Evolutionary conservation across 345 rosid species (phyloP), one percentile per base, ranked within the genome.

Genomic region (Bretschneidera sinensis): DNA sequence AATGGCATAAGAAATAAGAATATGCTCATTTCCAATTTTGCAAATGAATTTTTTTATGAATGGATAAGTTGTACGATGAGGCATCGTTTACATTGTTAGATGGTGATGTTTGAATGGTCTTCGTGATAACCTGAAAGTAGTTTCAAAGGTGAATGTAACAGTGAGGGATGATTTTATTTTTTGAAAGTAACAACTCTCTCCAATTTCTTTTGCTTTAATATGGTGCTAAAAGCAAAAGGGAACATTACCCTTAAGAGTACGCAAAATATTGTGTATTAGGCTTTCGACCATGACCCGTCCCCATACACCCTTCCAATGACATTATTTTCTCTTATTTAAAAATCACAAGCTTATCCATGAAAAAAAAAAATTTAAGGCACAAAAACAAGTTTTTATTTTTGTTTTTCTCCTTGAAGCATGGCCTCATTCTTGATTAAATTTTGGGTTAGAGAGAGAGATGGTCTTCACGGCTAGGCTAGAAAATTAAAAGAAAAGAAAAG

Each of bases 131-230:
- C 59, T 3, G 17, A 13, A 35, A 22, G 33, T 21, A 43, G 24
- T 21, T 43, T 17, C 6, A 55, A 52, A 34, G 55, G 48, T 14
- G 19, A 60, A 65, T 61, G 19, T n/a, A n/a, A n/a, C n/a, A 25
- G 52, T 9, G 72, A 64, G 58, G 63, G 35, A 22, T 70, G 64
- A 14, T 15, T n/a, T 31, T 31, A 4, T 4, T 4, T 59, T 58
- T 25, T 19, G 65, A 69, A 77, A 66, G 77, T 70, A 47, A 65
- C 67, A 54, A 49, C n/a, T n/a, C 20, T 57, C 56, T 6, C 18
- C 21, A 22, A 28, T 56, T 57, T 62, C 75, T 68, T 64, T 71
- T 56, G 64, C 79, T 76, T 76, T 39, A n/a, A 24, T n/a, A 28
- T 50, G 21, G 48, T 20, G 10, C 5, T 33, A 21, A 24, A 39